Evolutionary conservation across 768 basidiomycete genomes (phyloP), one percentile per base, ranked within the genome.

Genomic region (Punctularia strigosozonata): DNA sequence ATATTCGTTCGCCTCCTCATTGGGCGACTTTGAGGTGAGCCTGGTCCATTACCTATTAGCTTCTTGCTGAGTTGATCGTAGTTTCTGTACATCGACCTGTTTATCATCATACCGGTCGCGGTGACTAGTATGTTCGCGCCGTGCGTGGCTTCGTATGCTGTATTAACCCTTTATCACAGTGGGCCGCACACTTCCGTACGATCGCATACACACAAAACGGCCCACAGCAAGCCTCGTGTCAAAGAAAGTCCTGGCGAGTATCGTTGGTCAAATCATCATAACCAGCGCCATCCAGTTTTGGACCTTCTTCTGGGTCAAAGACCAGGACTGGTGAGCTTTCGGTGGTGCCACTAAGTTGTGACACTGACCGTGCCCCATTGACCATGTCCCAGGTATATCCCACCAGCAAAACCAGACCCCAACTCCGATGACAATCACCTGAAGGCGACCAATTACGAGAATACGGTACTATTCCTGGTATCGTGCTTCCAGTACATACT

Each of bases 401-500:
- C 79, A 12, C 90, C 89, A n/a, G 60, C 60, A 0, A 51, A 56
- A 34, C 54, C 56, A 24, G 53, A 69, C 15, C 66, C 70, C 19
- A 51, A 53, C 5, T 59, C 62, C 31, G 69, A 67, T 33, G 63
- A 73, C 43, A 72, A 80, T 57, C 76, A 87, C 49, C 67, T 98
- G 31, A 75, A 89, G 42, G 80, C 88, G 17, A 75, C 63, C 30
- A 97, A 92, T 55, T 92, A 73, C 51, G 95, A 98, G 58, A 97
- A 99, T 56, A 79, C 95, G 4, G 77, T 73, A 21, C 60, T 99
- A 41, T 99, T 99, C 64, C 60, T 97, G 46, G 66, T 97, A 31
- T 97, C 95, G 7, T 95, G 90, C 45, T 98, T 98, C 77, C 95
- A 99, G 62, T 99, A 99, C 58, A 88, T 98, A 51, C 66, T 98